Evolutionary conservation across 73 alveolate species (phyloP).

Genomic region (Paraurostyla sp.): DNA sequence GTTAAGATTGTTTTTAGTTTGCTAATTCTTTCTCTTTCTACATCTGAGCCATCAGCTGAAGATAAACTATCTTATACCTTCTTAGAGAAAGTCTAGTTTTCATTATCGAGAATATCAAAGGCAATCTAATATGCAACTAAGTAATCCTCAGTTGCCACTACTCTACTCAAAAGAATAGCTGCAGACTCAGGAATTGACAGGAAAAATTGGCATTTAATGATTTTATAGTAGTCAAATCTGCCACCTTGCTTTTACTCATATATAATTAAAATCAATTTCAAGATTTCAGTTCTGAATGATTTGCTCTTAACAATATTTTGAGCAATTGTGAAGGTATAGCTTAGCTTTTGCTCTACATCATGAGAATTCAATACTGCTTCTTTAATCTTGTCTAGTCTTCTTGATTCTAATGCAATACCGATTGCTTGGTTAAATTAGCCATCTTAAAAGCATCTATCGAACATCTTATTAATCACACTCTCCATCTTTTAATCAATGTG

Average conservation of each 20-base stretch:
- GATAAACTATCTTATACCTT: conserved; percentile 65
- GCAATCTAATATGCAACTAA: conserved; percentile 90
- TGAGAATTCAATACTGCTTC: conserved; percentile 81
- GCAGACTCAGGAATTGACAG: conserved; percentile 90
- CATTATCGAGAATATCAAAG: conserved; percentile 90
- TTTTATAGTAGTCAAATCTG: conserved; percentile 78
- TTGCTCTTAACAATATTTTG: conserved; percentile 82
- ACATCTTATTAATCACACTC: conserved; percentile 92
- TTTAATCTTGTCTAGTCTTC: conserved; percentile 93
- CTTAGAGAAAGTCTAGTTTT: conserved; percentile 87
- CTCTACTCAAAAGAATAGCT: conserved; percentile 80
- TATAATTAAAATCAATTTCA: conserved; percentile 75
- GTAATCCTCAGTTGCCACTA: conserved; percentile 77
- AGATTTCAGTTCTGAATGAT: conserved; percentile 84
- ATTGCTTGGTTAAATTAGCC: conserved; percentile 91
- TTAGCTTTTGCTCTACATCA: conserved; percentile 75
- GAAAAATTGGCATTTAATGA: conserved; percentile 90
- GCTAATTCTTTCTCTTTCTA: conserved; percentile 56
- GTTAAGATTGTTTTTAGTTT: conserved; percentile 71
- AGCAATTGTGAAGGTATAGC: conserved; percentile 87
- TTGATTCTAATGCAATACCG: conserved; percentile 95
- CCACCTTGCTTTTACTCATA: conserved; percentile 83
- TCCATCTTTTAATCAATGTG: conserved; percentile 86
- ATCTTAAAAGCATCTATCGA: conserved; percentile 89
- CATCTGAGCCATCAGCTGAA: conserved; percentile 29